Conservation (phyloP, 805 yeast genomes). For the Jamesozyma piceae region DNA sequence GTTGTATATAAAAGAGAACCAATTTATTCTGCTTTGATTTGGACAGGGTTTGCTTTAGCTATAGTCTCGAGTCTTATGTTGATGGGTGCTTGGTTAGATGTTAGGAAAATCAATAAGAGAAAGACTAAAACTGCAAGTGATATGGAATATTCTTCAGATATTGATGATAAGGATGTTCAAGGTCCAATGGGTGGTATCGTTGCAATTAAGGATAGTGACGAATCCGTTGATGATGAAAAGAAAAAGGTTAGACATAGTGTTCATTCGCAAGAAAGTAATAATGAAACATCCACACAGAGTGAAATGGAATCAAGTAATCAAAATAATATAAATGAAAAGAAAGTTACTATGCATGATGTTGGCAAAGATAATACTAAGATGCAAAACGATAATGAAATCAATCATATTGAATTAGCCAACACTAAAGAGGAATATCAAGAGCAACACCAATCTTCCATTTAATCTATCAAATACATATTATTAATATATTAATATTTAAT, state of each 20-base stretch:
- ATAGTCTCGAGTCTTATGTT: slow-evolving; percentile 4
- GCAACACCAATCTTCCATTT: no score
- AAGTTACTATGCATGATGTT: not conserved
- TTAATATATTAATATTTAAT: no score
- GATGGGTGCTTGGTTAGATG: slow-evolving; percentile 1
- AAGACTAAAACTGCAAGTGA: not conserved
- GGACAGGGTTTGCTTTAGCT: slow-evolving; percentile 26
- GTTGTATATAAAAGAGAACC: slow-evolving; percentile 21
- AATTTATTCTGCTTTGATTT: slow-evolving; percentile 24
- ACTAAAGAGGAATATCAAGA: not conserved
- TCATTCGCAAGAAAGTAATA: not conserved
- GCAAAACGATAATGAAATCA: not conserved
- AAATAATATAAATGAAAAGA: no score
- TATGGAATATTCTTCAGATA: not conserved
- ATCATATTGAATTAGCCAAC: not conserved
- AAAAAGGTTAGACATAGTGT: not conserved
- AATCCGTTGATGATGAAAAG: not conserved
- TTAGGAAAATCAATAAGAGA: slow-evolving; percentile 3
- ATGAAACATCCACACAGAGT: not conserved
- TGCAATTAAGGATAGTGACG: not conserved
- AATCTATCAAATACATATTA: no score
- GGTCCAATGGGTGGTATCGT: not conserved
- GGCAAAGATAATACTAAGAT: not conserved
- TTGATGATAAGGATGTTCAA: not conserved
- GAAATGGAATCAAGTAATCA: not conserved